Conservation (phyloP, 805 yeast genomes). For the Blastobotrys muscicola region DNA sequence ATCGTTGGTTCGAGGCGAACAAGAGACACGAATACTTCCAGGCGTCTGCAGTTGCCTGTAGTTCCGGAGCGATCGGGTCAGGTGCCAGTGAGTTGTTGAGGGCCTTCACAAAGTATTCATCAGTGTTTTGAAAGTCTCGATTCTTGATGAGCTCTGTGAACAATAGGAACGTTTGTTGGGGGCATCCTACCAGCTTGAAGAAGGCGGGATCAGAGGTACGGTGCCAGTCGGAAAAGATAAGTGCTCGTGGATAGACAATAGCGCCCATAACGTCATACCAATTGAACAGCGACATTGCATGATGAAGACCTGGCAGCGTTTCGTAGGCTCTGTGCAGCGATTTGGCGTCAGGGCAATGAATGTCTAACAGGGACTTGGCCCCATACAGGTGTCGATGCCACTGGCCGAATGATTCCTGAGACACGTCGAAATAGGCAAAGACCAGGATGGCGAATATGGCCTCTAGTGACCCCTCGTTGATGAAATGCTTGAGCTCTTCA, state of each 20-base stretch:
- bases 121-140: conserved; percentile 1
- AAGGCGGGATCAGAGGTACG: conserved; percentile 11
- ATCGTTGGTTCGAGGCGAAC: conserved; percentile 6
- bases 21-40: conserved; percentile 12
- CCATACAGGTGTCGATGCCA: conserved; percentile 15
- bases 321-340: conserved; percentile 5
- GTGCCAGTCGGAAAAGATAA: conserved; percentile 17
- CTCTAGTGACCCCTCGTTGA: conserved; percentile 12
- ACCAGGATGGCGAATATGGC: conserved; percentile 15
- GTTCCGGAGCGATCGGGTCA: neutral
- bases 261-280: conserved; percentile 16
- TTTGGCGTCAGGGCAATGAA: conserved; percentile 9
- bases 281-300: conserved; percentile 13
- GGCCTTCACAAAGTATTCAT: conserved; percentile 3
- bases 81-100: neutral
- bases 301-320: conserved; percentile 13
- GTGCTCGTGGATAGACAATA: conserved; percentile 1
- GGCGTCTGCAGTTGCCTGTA: conserved; percentile 6
- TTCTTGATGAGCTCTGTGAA: conserved; percentile 3
- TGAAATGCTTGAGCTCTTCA: conserved; percentile 12
- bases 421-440: conserved; percentile 14
- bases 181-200: conserved; percentile 13
- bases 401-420: conserved; percentile 12
- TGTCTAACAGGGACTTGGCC: conserved; percentile 13
- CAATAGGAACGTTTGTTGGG: conserved; percentile 9